Conservation (phyloP, 1,284 basidiomycete genomes). For the Rhodofomes roseus region DNA sequence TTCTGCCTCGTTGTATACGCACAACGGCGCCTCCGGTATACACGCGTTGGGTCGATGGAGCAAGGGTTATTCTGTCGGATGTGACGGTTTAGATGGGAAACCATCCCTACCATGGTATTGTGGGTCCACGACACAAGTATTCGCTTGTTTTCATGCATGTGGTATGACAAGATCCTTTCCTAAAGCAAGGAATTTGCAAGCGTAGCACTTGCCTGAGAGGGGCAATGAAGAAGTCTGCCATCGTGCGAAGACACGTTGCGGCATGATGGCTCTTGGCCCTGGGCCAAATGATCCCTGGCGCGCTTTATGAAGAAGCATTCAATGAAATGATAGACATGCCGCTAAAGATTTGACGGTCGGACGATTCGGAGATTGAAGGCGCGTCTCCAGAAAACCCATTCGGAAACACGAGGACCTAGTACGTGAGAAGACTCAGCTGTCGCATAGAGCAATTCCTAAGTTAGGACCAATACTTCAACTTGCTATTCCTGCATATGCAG, state of each 20-base stretch:
- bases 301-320: neutral
- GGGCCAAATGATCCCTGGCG: neutral
- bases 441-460: too few relatives aligned
- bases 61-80: neutral
- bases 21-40: neutral
- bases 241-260: neutral
- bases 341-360: neutral
- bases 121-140: neutral
- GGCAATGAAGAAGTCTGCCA: neutral
- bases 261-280: neutral
- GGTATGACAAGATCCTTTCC: neutral
- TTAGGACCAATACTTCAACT: too few relatives aligned
- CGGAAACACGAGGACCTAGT: too few relatives aligned
- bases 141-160: neutral
- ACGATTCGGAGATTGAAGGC: neutral
- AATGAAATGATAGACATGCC: neutral
- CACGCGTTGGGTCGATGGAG: neutral
- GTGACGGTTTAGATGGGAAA: neutral
- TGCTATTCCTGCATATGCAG: too few relatives aligned
- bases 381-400: neutral
- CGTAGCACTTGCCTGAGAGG: neutral
- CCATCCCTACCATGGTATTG: neutral
- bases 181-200: neutral
- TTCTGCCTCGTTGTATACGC: conserved; percentile 6
- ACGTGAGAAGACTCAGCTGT: too few relatives aligned